Evolutionary conservation across 192 early-diverging fungal genomes (phyloP).

Genomic region (Umbelopsis isabellina): DNA sequence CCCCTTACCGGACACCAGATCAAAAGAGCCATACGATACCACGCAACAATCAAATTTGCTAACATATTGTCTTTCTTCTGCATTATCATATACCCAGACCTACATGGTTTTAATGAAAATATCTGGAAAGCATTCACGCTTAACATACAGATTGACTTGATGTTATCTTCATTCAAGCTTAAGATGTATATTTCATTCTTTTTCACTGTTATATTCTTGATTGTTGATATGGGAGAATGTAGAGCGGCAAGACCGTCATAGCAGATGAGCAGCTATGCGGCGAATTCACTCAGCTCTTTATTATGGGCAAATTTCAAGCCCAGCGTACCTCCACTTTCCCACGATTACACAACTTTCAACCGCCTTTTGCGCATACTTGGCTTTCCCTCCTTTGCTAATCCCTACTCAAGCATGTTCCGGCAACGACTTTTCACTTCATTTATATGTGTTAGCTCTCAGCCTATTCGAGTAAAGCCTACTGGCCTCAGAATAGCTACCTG

Average conservation of each 20-base stretch:
- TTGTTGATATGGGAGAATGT: too few species aligned
- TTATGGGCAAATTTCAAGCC: neutral
- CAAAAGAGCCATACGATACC: too few species aligned
- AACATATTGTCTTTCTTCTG: too few species aligned
- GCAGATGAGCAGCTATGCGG: too few species aligned
- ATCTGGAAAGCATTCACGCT: too few species aligned
- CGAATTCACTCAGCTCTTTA: neutral
- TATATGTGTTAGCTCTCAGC: slow-evolving; percentile 17
- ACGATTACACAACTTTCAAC: slow-evolving; percentile 5
- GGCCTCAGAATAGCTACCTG: slow-evolving; percentile 39
- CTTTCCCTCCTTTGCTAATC: neutral
- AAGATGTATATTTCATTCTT: neutral
- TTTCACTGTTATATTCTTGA: too few species aligned
- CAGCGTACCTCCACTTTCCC: slow-evolving; percentile 17
- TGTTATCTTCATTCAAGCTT: neutral
- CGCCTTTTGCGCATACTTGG: neutral
- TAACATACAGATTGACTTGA: too few species aligned
- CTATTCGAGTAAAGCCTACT: slow-evolving; percentile 37
- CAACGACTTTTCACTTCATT: slow-evolving; percentile 13
- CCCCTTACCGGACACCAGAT: too few species aligned
- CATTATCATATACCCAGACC: too few species aligned
- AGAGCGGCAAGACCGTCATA: too few species aligned
- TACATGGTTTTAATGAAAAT: too few species aligned
- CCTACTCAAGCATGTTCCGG: neutral
- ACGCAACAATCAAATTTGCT: too few species aligned